Conservation (phyloP, 2,329 filamentous ascomycete species). For the Sordariomycetes sp. region DNA sequence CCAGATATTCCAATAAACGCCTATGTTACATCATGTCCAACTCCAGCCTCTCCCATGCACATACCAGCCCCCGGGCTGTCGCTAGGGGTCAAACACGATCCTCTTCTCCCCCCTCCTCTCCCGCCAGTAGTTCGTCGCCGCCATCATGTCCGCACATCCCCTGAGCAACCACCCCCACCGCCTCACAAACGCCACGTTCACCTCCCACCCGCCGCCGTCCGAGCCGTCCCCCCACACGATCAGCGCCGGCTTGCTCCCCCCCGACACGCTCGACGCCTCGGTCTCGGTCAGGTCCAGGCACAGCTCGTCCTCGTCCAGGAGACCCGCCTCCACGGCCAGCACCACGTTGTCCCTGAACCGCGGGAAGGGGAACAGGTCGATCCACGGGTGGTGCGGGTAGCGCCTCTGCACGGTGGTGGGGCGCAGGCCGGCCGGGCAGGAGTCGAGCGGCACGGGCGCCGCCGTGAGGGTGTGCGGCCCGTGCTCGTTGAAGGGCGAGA, state of each 20-base stretch:
- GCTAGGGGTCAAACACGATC: background rate
- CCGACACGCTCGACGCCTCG: background rate
- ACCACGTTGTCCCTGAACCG: conserved; percentile 21
- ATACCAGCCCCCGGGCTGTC: background rate
- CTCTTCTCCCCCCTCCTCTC: conserved; percentile 1
- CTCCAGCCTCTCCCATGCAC: background rate
- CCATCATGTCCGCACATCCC: conserved; percentile 23
- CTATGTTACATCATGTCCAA: too few species aligned
- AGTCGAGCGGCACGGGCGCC: background rate
- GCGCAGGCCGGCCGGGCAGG: conserved; percentile 7
- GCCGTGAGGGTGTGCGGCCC: background rate
- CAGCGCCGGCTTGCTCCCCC: conserved; percentile 16
- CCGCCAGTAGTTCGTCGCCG: conserved; percentile 23
- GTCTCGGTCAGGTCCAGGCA: conserved; percentile 5
- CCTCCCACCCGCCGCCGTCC: conserved; percentile 33
- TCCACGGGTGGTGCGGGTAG: conserved; percentile 21
- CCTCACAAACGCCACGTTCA: conserved; percentile 28
- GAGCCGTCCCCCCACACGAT: conserved; percentile 38
- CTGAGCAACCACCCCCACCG: conserved; percentile 29
- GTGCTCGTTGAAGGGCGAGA: background rate
- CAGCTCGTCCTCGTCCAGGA: conserved; percentile 12
- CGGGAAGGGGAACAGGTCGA: conserved; percentile 23
- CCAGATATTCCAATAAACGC: too few species aligned
- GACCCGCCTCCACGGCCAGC: conserved; percentile 1
- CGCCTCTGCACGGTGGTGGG: conserved; percentile 19